Evolutionary conservation across 176 grass and related monocot genomes (phyloP).

Genomic region (Microstegium vimineum): DNA sequence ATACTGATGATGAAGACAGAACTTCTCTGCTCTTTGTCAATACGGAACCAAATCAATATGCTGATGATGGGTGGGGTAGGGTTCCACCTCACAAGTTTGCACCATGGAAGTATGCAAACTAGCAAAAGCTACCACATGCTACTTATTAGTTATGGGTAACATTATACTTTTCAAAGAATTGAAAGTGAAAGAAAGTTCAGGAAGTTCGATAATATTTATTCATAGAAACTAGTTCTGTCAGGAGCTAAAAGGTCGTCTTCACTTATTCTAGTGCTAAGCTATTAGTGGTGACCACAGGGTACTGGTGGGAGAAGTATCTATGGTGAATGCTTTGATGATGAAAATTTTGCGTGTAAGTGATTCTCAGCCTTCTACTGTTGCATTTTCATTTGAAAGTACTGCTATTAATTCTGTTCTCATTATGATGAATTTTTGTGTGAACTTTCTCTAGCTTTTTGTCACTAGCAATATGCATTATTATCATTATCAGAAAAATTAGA

Average conservation of each 20-base stretch:
- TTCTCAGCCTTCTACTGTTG: not conserved
- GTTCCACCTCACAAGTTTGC: not conserved
- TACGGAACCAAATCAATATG: not conserved
- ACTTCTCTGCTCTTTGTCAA: not conserved
- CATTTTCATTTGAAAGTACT: not conserved
- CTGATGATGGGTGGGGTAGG: not conserved
- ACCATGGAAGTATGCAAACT: not conserved
- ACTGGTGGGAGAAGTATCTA: slow-evolving; percentile 72
- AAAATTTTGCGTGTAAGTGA: slow-evolving; percentile 61
- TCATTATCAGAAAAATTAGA: not conserved
- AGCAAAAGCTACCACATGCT: not conserved
- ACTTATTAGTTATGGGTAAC: not conserved
- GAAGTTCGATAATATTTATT: not conserved
- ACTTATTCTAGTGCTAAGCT: slow-evolving; percentile 22
- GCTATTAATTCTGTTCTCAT: not conserved
- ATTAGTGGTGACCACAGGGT: slow-evolving; percentile 39
- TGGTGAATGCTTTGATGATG: slow-evolving; percentile 53
- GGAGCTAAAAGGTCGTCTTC: not conserved
- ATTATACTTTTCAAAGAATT: not conserved
- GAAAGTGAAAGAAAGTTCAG: not conserved
- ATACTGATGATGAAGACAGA: not conserved
- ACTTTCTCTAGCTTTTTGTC: not conserved
- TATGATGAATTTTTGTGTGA: not conserved
- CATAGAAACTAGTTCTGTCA: not conserved
- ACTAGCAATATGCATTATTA: not conserved